A percentile compares a stretch with the other conserved stretches of the same genome.
These are phyloP conservation scores for Lactifluus hygrophoroides DNA, from an alignment of 768 basidiomycete genomes.

Conservation along the genomic window DNA sequence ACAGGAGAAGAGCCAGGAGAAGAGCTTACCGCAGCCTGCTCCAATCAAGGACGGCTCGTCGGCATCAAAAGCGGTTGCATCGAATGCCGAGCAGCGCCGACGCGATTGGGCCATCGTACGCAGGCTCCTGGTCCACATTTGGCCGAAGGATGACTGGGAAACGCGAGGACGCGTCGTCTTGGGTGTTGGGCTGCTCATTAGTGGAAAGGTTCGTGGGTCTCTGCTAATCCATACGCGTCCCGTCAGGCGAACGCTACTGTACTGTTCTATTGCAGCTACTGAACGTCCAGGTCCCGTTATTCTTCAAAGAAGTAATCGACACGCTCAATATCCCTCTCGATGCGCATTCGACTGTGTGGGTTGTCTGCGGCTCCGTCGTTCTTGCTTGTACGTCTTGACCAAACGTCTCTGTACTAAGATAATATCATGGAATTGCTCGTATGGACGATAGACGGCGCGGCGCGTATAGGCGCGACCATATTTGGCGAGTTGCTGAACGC, in stretches of 20 bases:
- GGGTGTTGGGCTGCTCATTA: constrained; percentile 71
- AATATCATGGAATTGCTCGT: background rate
- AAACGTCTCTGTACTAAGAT: too few relatives aligned
- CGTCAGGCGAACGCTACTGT: too few relatives aligned
- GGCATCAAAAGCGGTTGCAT: background rate
- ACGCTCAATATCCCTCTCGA: constrained; percentile 78
- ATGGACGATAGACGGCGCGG: constrained; percentile 87
- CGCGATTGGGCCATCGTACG: constrained; percentile 86
- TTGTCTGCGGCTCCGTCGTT: constrained; percentile 83
- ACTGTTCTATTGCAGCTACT: too few relatives aligned
- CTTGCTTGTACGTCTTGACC: constrained; percentile 76
- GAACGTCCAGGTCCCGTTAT: constrained; percentile 96
- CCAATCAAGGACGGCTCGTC: background rate
- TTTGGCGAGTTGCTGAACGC: constrained; percentile 92
- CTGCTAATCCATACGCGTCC: background rate
- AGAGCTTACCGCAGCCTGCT: background rate
- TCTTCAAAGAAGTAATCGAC: constrained; percentile 92
- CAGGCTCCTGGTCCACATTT: constrained; percentile 78
- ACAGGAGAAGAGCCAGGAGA: background rate
- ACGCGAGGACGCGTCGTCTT: constrained; percentile 75
- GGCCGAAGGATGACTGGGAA: constrained; percentile 81
- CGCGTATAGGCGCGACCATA: constrained; percentile 81
- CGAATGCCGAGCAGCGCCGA: constrained; percentile 44
- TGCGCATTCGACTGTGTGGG: constrained; percentile 72
- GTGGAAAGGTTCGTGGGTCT: constrained; percentile 65